Evolutionary conservation across 495 filamentous ascomycete species (phyloP), one percentile per base, ranked within the genome.

Genomic region (Penicillium arizonense): DNA sequence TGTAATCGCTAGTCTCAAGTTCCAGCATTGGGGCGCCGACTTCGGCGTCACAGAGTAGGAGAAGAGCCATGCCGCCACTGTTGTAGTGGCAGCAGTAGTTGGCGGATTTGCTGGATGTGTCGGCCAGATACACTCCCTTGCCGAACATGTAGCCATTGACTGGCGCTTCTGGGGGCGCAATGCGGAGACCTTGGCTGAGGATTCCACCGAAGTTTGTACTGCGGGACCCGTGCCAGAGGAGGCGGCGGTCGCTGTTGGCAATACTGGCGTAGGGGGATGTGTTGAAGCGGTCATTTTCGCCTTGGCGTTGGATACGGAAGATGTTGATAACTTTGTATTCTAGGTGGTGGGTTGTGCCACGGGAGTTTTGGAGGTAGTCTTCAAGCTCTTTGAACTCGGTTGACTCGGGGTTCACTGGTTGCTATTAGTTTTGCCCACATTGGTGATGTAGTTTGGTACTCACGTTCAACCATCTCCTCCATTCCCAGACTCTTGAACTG

Each of bases 101-200:
- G 18, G 90, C 89, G 4, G 86, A 90, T 68, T 91, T 89, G 65
- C 72, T 81, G 55, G 82, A 86, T 70, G 88, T 88, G 61, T 96
- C 91, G 11, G 91, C 90, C 2, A 96, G 76, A 63, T 96, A 96
- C 38, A 96, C 84, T n/a, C 91, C 91, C 52, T 94, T 92, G 56
- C 87, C 90, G 56, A 94, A 95, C 76, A 83, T 85, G 68, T 92
- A 91, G 1, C 90, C 90, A 42, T 75, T 82, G 3, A 84, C 84
- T 2, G 88, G 90, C 0, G 88, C 89, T 65, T 92, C 88, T 0
- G 89, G 89, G 0, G 91, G 90, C 0, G 91, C 90, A 49, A 96
- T 95, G 9, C 89, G 87, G 7, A 96, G 76, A 34, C 91, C 91
- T 64, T 94, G 88, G 50, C 82, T 86, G 21, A 96, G 79, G 43